phyloP scores from a whole-genome alignment of 2,329 filamentous ascomycete species.

The Aphanocladium album region DNA sequence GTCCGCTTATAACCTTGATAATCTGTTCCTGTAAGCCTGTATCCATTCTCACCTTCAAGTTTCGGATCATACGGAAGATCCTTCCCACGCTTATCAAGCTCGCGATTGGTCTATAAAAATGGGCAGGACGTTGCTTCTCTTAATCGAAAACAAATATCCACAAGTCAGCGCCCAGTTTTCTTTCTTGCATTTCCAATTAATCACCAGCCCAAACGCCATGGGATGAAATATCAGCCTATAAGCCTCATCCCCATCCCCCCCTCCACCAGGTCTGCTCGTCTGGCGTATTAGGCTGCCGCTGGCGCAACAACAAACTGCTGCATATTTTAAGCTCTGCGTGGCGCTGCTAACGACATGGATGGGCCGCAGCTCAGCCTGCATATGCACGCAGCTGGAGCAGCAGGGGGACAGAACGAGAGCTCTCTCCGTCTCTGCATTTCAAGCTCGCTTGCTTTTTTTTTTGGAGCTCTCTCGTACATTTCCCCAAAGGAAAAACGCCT shows the following conservation, averaged over 20 bases:
- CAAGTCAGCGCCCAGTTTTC: background rate
- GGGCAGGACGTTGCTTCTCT: too few species aligned
- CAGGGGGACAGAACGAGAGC: too few species aligned
- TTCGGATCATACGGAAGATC: background rate
- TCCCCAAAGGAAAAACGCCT: too few species aligned
- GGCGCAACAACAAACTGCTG: background rate
- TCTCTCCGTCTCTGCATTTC: background rate
- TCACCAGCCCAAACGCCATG: background rate
- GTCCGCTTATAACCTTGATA: too few species aligned
- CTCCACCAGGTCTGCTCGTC: background rate
- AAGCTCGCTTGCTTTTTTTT: too few species aligned
- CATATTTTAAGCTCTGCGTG: conserved; percentile 4
- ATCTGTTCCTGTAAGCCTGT: too few species aligned
- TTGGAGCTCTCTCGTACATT: too few species aligned
- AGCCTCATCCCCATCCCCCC: background rate
- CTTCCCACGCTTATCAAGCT: background rate
- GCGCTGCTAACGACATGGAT: conserved; percentile 8
- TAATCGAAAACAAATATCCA: too few species aligned
- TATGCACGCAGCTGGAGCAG: background rate
- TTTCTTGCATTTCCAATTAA: background rate
- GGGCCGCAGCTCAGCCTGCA: too few species aligned
- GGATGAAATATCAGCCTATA: background rate
- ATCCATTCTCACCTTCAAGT: too few species aligned
- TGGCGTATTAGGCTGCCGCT: background rate
- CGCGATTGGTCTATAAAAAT: background rate